These are phyloP conservation scores for Carex pumila DNA, from an alignment of 176 grass and related monocot genomes.

Conservation along the genomic window DNA sequence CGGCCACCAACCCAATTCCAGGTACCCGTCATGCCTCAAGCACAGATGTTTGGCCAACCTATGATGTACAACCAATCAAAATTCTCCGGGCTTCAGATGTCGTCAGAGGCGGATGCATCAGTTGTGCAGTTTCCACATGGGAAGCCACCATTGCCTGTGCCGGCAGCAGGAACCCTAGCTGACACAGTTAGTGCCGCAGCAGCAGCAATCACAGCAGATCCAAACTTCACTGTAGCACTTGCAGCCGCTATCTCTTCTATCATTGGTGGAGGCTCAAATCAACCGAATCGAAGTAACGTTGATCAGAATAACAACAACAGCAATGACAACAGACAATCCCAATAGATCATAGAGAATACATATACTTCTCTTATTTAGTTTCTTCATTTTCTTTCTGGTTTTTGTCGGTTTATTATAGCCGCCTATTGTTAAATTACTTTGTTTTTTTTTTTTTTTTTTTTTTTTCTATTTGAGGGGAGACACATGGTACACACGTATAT, in stretches of 20 bases:
- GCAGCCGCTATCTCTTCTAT: conserved; percentile 83
- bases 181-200: conserved; percentile 71
- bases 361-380: conserved; percentile 10
- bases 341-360: conserved; percentile 33
- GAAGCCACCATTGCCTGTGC: conserved; percentile 17
- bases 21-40: conserved; percentile 19
- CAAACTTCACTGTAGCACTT: conserved; percentile 81
- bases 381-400: neutral
- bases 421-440: conserved; percentile 19
- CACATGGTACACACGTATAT: conserved; percentile 24
- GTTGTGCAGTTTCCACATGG: conserved; percentile 27
- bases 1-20: conserved; percentile 40
- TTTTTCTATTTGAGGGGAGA: conserved; percentile 5
- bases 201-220: conserved; percentile 67
- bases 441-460: conserved; percentile 23
- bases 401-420: conserved; percentile 18
- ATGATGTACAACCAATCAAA: conserved; percentile 52
- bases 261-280: conserved; percentile 35
- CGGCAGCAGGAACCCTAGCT: neutral
- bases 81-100: conserved; percentile 74
- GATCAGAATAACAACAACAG: conserved; percentile 26
- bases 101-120: conserved; percentile 28
- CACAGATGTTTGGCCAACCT: conserved; percentile 28
- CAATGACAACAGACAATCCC: conserved; percentile 30
- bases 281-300: conserved; percentile 11